Conservation (phyloP, 495 filamentous ascomycete genomes). For the Penicillium atrosanguineum region DNA sequence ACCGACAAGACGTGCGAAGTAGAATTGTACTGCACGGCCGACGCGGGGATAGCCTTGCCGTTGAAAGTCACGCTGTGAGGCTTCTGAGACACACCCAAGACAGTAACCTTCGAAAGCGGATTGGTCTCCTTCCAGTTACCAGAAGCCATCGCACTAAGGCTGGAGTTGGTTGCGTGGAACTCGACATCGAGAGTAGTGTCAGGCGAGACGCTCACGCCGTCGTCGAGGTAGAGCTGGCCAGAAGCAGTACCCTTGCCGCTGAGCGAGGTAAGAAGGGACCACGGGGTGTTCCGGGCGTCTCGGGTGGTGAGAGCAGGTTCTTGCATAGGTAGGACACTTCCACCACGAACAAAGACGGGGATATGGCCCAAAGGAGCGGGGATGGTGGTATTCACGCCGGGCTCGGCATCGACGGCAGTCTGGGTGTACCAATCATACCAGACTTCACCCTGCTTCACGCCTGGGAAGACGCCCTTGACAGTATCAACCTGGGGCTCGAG, state of each 20-base stretch:
- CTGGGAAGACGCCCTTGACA: constrained; percentile 78
- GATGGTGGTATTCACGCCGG: constrained; percentile 69
- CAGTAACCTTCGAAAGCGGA: constrained; percentile 61
- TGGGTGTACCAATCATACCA: constrained; percentile 88
- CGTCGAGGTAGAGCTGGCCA: constrained; percentile 77
- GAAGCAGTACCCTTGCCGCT: constrained; percentile 53
- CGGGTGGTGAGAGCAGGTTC: constrained; percentile 68
- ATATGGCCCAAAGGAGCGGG: constrained; percentile 76
- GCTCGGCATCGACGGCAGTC: constrained; percentile 46
- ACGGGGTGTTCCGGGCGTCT: constrained; percentile 63
- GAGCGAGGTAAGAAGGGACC: constrained; percentile 66
- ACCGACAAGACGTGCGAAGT: constrained; percentile 48
- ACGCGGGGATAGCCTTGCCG: constrained; percentile 35
- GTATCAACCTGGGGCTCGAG: constrained; percentile 61
- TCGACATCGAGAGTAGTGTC: constrained; percentile 55
- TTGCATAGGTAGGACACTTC: constrained; percentile 66
- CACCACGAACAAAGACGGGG: constrained; percentile 72
- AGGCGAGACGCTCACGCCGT: constrained; percentile 70
- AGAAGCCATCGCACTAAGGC: constrained; percentile 43
- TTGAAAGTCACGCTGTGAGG: constrained; percentile 52
- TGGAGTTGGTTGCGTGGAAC: constrained; percentile 49
- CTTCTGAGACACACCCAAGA: constrained; percentile 56
- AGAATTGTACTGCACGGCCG: constrained; percentile 48
- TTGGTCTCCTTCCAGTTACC: constrained; percentile 62
- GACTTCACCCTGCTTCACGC: constrained; percentile 55